phyloP scores from a whole-genome alignment of 345 rosid species.

The Cochlearia excelsa region DNA sequence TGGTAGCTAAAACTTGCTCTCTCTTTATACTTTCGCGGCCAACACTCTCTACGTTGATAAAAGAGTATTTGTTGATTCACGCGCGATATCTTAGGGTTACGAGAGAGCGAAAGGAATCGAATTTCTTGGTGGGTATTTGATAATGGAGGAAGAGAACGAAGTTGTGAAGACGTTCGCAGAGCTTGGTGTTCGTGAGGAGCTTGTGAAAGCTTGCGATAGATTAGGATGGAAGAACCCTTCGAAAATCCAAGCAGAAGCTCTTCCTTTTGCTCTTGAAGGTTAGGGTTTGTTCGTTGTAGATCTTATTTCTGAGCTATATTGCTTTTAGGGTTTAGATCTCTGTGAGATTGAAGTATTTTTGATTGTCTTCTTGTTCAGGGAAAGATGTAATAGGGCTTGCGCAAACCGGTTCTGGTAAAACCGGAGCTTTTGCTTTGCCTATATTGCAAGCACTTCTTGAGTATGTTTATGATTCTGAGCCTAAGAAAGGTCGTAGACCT shows the following conservation, averaged over 20 bases:
- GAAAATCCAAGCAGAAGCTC: slow-evolving; percentile 77
- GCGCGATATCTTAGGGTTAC: too few relatives aligned
- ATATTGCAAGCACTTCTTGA: slow-evolving; percentile 75
- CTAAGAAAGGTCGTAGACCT: slow-evolving; percentile 48
- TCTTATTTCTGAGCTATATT: too few relatives aligned
- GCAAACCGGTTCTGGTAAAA: slow-evolving; percentile 91
- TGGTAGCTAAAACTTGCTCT: background rate
- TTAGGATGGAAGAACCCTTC: slow-evolving; percentile 77
- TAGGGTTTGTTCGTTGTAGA: too few relatives aligned
- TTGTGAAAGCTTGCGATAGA: slow-evolving; percentile 70
- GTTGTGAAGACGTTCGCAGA: slow-evolving; percentile 64
- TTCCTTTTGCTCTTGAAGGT: slow-evolving; percentile 87
- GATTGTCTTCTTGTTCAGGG: slow-evolving; percentile 37
- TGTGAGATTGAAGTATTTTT: background rate
- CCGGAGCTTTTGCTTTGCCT: slow-evolving; percentile 95
- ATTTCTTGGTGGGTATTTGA: slow-evolving; percentile 5
- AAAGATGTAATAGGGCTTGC: slow-evolving; percentile 95
- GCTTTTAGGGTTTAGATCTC: background rate
- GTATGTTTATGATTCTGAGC: slow-evolving; percentile 40
- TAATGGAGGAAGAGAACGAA: slow-evolving; percentile 53
- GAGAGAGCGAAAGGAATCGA: background rate
- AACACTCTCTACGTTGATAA: too few relatives aligned
- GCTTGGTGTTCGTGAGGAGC: slow-evolving; percentile 64
- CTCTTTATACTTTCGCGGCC: background rate
- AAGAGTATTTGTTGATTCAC: too few relatives aligned